Conservation (phyloP, 2,329 filamentous ascomycete species). For the Aspergillus felis region DNA sequence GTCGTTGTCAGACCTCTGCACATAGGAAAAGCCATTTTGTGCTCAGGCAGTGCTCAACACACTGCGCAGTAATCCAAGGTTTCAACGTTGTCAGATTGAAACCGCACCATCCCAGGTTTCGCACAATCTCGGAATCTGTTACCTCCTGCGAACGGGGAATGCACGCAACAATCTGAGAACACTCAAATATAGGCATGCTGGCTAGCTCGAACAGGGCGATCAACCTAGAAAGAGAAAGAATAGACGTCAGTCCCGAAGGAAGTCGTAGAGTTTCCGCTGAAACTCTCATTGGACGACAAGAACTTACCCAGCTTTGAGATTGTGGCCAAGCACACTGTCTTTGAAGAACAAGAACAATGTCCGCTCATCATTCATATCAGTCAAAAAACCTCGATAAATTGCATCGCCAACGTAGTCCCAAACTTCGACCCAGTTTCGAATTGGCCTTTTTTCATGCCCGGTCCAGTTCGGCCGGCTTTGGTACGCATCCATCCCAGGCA, state of each 20-base stretch:
- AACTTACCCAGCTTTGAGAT: constrained; percentile 82
- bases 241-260: background rate
- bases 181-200: constrained; percentile 66
- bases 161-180: constrained; percentile 73
- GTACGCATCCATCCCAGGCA: constrained; percentile 78
- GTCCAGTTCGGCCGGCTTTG: constrained; percentile 29
- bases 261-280: background rate
- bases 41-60: constrained; percentile 62
- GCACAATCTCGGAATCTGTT: constrained; percentile 62
- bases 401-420: constrained; percentile 77
- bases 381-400: constrained; percentile 82
- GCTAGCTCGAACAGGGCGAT: constrained; percentile 89
- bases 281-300: background rate
- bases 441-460: constrained; percentile 17
- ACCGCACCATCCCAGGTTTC: constrained; percentile 88
- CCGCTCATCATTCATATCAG: constrained; percentile 65
- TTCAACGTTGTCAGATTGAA: constrained; percentile 80
- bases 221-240: constrained; percentile 51
- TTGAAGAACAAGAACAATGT: constrained; percentile 89
- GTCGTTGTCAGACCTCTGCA: constrained; percentile 68
- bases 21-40: constrained; percentile 79
- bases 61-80: constrained; percentile 58
- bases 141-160: constrained; percentile 67
- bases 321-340: constrained; percentile 64
- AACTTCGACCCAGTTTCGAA: constrained; percentile 37